A percentile compares a stretch with the other conserved stretches of the same genome.
Evolutionary conservation across 2,329 filamentous ascomycete genomes (phyloP).

Genomic region (Ramularia endophylla): DNA sequence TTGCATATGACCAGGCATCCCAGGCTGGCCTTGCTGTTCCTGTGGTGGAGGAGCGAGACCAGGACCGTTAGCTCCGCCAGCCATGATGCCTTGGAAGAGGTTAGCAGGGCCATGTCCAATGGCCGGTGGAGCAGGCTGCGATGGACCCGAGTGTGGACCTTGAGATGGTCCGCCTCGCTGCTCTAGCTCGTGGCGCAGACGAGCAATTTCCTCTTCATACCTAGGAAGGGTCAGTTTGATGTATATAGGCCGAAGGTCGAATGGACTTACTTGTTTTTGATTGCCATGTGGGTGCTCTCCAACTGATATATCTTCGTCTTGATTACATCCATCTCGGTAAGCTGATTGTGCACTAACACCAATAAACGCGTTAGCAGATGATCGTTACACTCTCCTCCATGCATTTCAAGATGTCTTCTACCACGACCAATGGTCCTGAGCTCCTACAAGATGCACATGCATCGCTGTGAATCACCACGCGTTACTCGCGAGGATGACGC

Average conservation of each 20-base stretch:
- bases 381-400: no score
- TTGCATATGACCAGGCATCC: conserved; percentile 58
- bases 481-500: background rate
- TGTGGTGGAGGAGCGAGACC: conserved; percentile 66
- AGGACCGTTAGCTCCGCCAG: conserved; percentile 77
- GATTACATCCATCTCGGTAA: conserved; percentile 92
- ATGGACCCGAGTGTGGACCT: conserved; percentile 67
- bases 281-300: conserved; percentile 79
- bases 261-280: conserved; percentile 78
- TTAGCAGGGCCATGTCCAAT: conserved; percentile 85
- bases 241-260: background rate
- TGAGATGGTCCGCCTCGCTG: conserved; percentile 57
- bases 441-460: no score
- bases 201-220: conserved; percentile 86
- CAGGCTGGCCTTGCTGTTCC: conserved; percentile 52
- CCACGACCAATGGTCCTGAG: no score
- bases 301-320: conserved; percentile 88
- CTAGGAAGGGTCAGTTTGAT: conserved; percentile 43
- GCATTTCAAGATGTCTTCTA: no score
- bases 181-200: conserved; percentile 83
- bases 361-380: conserved; percentile 13
- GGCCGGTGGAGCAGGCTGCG: conserved; percentile 75
- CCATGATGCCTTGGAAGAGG: conserved; percentile 93
- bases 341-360: conserved; percentile 71
- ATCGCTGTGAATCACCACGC: no score